Conservation (phyloP, 306 rosid species). For the Lathyrus tuberosus region DNA sequence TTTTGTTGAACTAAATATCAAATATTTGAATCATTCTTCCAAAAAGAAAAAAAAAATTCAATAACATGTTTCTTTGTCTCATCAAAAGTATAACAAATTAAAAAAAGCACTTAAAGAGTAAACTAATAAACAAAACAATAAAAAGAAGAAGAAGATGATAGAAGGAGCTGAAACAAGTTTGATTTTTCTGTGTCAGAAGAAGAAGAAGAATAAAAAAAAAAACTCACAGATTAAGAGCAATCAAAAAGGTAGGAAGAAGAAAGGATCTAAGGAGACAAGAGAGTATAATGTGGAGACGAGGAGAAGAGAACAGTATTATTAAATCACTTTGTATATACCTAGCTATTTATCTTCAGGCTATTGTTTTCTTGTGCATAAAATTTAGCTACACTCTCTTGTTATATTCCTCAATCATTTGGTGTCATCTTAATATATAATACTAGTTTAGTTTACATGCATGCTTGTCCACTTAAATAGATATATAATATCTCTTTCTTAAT, state of each 20-base stretch:
- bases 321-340: conserved; percentile 31
- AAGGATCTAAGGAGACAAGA: conserved; percentile 57
- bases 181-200: conserved; percentile 37
- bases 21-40: conserved; percentile 10
- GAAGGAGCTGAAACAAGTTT: conserved; percentile 36
- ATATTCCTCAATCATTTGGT: conserved; percentile 55
- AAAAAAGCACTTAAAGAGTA: background rate
- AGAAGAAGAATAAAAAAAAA: background rate
- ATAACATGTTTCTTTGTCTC: conserved; percentile 39
- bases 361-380: conserved; percentile 50
- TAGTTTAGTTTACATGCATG: conserved; percentile 34
- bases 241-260: conserved; percentile 44
- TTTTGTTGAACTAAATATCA: background rate
- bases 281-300: conserved; percentile 50
- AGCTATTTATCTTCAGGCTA: conserved; percentile 36
- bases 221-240: conserved; percentile 31
- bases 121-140: background rate
- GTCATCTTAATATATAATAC: conserved; percentile 39
- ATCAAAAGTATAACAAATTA: conserved; percentile 21
- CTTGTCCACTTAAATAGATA: conserved; percentile 49
- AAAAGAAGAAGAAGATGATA: background rate
- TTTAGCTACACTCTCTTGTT: conserved; percentile 42
- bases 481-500: conserved; percentile 9
- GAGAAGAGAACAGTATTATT: conserved; percentile 48
- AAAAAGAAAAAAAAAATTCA: conserved; percentile 11